Percentiles rank a stretch among this genome's conserved stretches.
phyloP scores from a whole-genome alignment of 306 rosid species.

The Sicyos edulis region DNA sequence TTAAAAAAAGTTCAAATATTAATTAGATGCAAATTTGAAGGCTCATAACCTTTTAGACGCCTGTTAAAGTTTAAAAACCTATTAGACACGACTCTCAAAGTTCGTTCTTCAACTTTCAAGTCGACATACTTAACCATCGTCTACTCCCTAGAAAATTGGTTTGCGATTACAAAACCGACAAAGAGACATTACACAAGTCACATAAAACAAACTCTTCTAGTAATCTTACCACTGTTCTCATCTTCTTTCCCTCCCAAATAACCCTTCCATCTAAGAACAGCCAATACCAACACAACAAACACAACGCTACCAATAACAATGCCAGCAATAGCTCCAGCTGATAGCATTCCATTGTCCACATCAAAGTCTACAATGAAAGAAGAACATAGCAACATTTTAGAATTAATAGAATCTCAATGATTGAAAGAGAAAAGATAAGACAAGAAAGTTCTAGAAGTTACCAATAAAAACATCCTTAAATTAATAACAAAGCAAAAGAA shows the following conservation, averaged over 20 bases:
- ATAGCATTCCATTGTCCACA: conserved; percentile 35
- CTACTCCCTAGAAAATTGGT: background rate
- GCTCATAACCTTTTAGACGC: background rate
- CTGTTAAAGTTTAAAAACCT: background rate
- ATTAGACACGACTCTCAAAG: background rate
- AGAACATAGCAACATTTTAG: background rate
- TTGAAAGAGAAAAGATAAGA: background rate
- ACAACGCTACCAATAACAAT: conserved; percentile 47
- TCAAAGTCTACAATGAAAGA: conserved; percentile 37
- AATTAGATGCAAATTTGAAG: background rate
- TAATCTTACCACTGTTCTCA: conserved; percentile 47
- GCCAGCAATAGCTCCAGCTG: conserved; percentile 55
- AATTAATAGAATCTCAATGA: background rate
- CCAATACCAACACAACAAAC: conserved; percentile 32
- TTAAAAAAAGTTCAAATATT: background rate
- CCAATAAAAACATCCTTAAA: background rate
- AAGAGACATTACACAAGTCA: background rate
- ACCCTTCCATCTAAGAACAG: conserved; percentile 41
- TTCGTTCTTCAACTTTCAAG: background rate
- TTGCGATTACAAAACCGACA: background rate
- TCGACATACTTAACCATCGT: background rate
- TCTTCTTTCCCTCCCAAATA: conserved; percentile 37
- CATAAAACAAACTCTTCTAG: background rate
- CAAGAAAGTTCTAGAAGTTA: background rate
- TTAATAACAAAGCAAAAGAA: background rate